These are phyloP conservation scores for Hamigera avellanea DNA, from an alignment of 495 filamentous ascomycete species.

Conservation along the genomic window DNA sequence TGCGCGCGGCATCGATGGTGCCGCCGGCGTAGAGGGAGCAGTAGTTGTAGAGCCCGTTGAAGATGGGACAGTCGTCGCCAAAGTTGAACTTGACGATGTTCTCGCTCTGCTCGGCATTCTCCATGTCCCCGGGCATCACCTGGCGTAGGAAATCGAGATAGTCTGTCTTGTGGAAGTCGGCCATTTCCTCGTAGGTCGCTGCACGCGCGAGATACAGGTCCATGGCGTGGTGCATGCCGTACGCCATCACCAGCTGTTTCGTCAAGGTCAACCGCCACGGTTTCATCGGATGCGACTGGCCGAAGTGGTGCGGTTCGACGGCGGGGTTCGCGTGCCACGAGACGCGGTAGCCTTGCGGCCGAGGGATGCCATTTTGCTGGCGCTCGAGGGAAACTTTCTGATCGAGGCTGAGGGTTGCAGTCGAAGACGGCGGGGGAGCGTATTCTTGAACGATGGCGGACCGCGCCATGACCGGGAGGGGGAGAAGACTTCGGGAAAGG, in stretches of 20 bases:
- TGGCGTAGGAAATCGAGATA: constrained; percentile 74
- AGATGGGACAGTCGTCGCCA: constrained; percentile 91
- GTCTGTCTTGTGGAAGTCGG: constrained; percentile 73
- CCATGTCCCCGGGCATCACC: constrained; percentile 33
- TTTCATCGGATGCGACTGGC: constrained; percentile 94
- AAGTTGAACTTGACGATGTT: constrained; percentile 57
- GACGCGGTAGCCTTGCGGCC: constrained; percentile 79
- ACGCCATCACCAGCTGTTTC: constrained; percentile 84
- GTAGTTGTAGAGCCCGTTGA: constrained; percentile 91
- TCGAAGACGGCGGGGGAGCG: constrained; percentile 38
- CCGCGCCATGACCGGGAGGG: constrained; percentile 22
- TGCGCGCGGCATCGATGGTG: constrained; percentile 82
- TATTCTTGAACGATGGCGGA: constrained; percentile 62
- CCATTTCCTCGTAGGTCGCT: constrained; percentile 79
- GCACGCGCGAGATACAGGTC: constrained; percentile 74
- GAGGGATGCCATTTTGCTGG: constrained; percentile 59
- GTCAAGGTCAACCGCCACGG: constrained; percentile 94
- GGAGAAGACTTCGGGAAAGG: constrained; percentile 1
- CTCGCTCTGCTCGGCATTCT: constrained; percentile 30
- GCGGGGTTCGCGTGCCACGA: constrained; percentile 94
- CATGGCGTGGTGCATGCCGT: constrained; percentile 94
- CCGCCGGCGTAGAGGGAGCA: constrained; percentile 87
- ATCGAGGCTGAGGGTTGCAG: constrained; percentile 49
- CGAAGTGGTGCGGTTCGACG: constrained; percentile 94
- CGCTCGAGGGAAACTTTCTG: constrained; percentile 55